Base-by-base conservation (phyloP, 768 basidiomycete species). In the Boletus patriciae region DNA sequence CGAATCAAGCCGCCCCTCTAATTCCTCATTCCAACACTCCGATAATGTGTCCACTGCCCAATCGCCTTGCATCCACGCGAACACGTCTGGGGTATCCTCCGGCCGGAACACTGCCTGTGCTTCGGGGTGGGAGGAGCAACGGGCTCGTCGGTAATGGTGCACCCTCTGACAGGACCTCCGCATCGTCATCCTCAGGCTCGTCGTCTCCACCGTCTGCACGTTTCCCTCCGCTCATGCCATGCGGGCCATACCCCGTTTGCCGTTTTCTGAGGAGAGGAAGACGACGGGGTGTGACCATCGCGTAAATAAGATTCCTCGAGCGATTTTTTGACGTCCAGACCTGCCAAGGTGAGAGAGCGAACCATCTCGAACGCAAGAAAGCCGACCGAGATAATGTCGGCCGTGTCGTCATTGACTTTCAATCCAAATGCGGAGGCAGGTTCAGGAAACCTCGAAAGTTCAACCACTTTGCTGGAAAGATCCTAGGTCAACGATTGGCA, bases 321-420 rank as follows among this genome's bases (percentile, higher is more conserved):
- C 4, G 87, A 80, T 62, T 83, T 86, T 73, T 92, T 92, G 65
- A 94, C 87, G 31, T 87, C 84, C 37, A 94, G 81, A 3, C 92
- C 95, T 1, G 90, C 92, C 41, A 96, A 80, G 0, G 93, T 94
- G 46, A 98, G 82, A 3, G 92, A 91, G 49, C 94, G 87, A 31
- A 98, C 94, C 87, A 96, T 94, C 72, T 98, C 95, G 73, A 96
- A 98, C 0, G 93, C 90, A 43, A 98, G 84, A 76, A 98, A 98
- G 25, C 95, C 95, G 64, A 98, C 92, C n/a, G n/a, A n/a, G n/a
- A n/a, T n/a, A 57, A 97, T 95, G 68, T 98, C 95, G 66, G 95
- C 80, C 3, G 95, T 94, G 71, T 97, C 94, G 71, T 97, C 95
- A 72, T 90, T 91, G 31, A 90, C 85, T 74, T 90, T 92, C 58